A percentile compares a stretch with the other conserved stretches of the same genome.
These are phyloP conservation scores for Musa troglodytarum DNA, from an alignment of 176 grass and related monocot species.

Conservation along the genomic window DNA sequence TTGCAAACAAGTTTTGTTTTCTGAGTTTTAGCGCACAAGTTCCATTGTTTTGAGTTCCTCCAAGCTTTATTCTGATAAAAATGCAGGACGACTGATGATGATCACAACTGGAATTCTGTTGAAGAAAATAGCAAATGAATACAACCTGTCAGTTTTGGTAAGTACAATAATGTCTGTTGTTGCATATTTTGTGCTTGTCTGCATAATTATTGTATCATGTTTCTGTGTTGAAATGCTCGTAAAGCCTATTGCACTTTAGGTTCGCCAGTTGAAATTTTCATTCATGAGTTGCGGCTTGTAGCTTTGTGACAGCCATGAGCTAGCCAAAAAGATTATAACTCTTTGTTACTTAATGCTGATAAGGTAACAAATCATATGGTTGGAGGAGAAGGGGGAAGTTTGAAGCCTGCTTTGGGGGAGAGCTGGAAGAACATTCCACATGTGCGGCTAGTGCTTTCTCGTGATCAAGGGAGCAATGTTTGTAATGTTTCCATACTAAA, in stretches of 20 bases:
- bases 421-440: conserved; percentile 68
- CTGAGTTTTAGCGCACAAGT: neutral
- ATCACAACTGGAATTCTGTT: conserved; percentile 5
- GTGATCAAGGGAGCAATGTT: conserved; percentile 31
- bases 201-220: neutral
- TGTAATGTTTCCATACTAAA: conserved; percentile 41
- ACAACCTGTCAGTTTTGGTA: conserved; percentile 1
- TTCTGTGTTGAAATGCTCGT: neutral
- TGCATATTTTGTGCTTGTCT: neutral
- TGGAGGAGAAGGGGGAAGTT: neutral
- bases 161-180: neutral
- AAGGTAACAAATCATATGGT: conserved; percentile 13
- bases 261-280: neutral
- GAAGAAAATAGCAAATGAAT: conserved; percentile 11
- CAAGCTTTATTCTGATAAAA: neutral
- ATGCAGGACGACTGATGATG: neutral
- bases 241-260: neutral
- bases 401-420: conserved; percentile 58
- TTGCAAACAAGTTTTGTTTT: neutral
- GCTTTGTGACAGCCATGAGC: neutral
- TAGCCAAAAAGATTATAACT: neutral
- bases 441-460: conserved; percentile 40
- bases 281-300: neutral
- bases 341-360: neutral
- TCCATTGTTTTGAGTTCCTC: neutral